phyloP scores from a whole-genome alignment of 176 grass and related monocot species.

The Oryza brachyantha region DNA sequence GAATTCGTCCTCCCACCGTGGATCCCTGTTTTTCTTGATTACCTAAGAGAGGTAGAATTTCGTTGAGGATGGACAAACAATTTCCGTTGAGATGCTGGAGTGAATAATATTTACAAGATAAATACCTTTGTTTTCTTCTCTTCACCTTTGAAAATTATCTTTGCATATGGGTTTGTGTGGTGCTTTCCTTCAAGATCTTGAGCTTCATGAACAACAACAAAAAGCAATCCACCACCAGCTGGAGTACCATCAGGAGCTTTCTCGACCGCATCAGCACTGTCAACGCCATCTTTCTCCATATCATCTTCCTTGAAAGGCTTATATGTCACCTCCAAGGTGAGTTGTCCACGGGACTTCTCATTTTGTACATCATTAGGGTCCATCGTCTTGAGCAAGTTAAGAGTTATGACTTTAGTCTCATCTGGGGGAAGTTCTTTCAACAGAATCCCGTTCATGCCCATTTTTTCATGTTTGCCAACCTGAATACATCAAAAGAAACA shows the following conservation, averaged over 20 bases:
- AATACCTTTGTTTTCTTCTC: slow-evolving; percentile 90
- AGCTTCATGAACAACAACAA: slow-evolving; percentile 76
- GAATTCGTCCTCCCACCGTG: slow-evolving; percentile 80
- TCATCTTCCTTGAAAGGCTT: slow-evolving; percentile 92
- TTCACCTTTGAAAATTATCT: slow-evolving; percentile 79
- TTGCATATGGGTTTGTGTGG: slow-evolving; percentile 84
- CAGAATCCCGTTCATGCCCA: slow-evolving; percentile 68
- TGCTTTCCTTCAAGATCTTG: slow-evolving; percentile 93
- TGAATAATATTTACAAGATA: not conserved
- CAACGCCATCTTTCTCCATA: slow-evolving; percentile 38
- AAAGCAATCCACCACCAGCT: slow-evolving; percentile 78
- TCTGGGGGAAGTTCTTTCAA: slow-evolving; percentile 68
- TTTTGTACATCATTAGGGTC: slow-evolving; percentile 69
- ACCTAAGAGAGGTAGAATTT: slow-evolving; percentile 43
- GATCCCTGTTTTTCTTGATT: slow-evolving; percentile 94
- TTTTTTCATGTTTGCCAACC: slow-evolving; percentile 82
- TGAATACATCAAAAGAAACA: slow-evolving; percentile 37
- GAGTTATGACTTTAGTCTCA: slow-evolving; percentile 56
- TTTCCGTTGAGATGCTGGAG: not conserved
- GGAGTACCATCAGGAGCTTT: slow-evolving; percentile 65
- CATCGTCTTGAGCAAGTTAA: slow-evolving; percentile 81
- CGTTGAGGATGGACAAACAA: not conserved
- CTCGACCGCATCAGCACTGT: slow-evolving; percentile 39
- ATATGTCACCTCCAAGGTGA: slow-evolving; percentile 66
- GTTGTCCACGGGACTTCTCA: slow-evolving; percentile 72